These are phyloP conservation scores for Rhizopogon roseolus DNA, from an alignment of 768 basidiomycete genomes.

Conservation along the genomic window DNA sequence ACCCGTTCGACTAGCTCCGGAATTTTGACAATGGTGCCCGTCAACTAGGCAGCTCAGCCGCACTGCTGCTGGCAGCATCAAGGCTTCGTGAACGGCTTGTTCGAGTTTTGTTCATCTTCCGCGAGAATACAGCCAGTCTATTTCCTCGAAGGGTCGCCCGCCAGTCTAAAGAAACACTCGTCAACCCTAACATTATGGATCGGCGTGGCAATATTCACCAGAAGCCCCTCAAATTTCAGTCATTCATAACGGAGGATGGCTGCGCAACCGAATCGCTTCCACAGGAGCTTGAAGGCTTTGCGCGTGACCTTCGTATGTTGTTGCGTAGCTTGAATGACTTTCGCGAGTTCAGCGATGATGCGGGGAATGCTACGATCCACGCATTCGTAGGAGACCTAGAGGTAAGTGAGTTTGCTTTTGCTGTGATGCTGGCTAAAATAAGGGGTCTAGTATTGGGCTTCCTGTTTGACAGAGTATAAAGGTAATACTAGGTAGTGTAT, in stretches of 20 bases:
- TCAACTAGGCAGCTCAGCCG: slow-evolving; percentile 40
- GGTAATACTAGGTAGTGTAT: slow-evolving; percentile 12
- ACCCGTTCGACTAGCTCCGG: slow-evolving; percentile 26
- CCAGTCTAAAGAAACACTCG: slow-evolving; percentile 23
- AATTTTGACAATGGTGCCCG: slow-evolving; percentile 41
- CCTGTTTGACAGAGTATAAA: slow-evolving; percentile 35
- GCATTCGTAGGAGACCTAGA: slow-evolving; percentile 37
- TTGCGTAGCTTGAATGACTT: slow-evolving; percentile 41
- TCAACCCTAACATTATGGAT: slow-evolving; percentile 19
- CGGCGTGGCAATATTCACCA: slow-evolving; percentile 9
- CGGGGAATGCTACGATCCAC: slow-evolving; percentile 33
- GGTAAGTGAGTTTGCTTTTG: slow-evolving; percentile 13
- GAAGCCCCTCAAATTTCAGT: slow-evolving; percentile 22
- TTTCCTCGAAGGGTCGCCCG: slow-evolving; percentile 36
- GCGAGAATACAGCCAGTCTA: slow-evolving; percentile 40
- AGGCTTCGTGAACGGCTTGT: slow-evolving; percentile 36
- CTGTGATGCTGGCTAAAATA: not conserved
- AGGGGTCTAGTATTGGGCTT: slow-evolving; percentile 36
- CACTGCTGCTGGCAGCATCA: slow-evolving; percentile 39
- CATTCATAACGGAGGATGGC: slow-evolving; percentile 26
- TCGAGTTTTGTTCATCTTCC: slow-evolving; percentile 37
- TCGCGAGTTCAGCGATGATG: slow-evolving; percentile 40
- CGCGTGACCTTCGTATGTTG: slow-evolving; percentile 35
- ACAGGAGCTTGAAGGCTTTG: slow-evolving; percentile 32
- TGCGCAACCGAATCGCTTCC: slow-evolving; percentile 38